phyloP scores from a whole-genome alignment of 805 yeast genomes.

The Tanozyma kutaoensis region DNA sequence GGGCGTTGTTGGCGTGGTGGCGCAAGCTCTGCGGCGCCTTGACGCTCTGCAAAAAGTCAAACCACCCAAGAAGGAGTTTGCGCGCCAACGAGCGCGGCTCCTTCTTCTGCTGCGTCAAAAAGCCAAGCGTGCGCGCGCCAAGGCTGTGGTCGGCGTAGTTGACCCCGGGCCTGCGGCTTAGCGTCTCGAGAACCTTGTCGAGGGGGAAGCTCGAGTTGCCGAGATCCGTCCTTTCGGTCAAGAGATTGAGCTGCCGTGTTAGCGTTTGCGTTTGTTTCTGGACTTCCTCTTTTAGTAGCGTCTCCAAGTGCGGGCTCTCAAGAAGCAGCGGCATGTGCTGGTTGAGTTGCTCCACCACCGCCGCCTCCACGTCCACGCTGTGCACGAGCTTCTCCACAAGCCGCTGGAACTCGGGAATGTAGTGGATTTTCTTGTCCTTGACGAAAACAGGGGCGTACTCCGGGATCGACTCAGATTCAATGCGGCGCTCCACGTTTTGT shows the following conservation, averaged over 20 bases:
- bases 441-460: slow-evolving; percentile 17
- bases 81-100: slow-evolving; percentile 9
- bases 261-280: slow-evolving; percentile 11
- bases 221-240: slow-evolving; percentile 13
- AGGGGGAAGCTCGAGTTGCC: slow-evolving; percentile 9
- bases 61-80: slow-evolving; percentile 25
- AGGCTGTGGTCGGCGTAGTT: slow-evolving; percentile 26
- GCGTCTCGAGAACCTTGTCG: slow-evolving; percentile 15
- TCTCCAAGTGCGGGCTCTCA: no score
- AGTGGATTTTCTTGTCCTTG: slow-evolving; percentile 20
- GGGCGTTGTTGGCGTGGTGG: slow-evolving; percentile 24
- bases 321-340: no score
- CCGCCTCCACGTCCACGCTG: not conserved
- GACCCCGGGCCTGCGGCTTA: slow-evolving; percentile 19
- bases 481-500: no score
- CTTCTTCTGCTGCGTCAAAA: slow-evolving; percentile 11
- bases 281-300: slow-evolving; percentile 8
- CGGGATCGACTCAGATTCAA: no score
- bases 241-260: slow-evolving; percentile 10
- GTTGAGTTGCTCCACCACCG: no score
- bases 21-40: slow-evolving; percentile 13
- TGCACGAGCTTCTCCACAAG: not conserved
- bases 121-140: slow-evolving; percentile 27
- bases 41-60: slow-evolving; percentile 14
- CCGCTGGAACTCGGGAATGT: slow-evolving; percentile 24